A percentile compares a stretch with the other conserved stretches of the same genome.
These are phyloP conservation scores for Camelina hispida DNA, from an alignment of 345 rosid genomes.

Conservation along the genomic window DNA sequence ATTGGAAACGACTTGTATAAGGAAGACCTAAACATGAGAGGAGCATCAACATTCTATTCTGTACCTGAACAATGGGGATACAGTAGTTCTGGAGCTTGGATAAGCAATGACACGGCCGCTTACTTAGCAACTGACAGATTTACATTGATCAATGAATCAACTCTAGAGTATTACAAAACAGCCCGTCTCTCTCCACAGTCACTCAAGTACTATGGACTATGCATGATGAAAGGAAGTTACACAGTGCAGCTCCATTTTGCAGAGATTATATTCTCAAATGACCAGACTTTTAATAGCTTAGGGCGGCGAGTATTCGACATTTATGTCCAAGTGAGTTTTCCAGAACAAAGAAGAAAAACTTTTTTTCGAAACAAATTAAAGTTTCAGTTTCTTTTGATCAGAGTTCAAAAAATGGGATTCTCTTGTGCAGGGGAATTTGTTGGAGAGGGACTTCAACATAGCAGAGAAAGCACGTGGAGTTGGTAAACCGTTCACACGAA, in stretches of 20 bases:
- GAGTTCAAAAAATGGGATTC: background rate
- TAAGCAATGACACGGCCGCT: background rate
- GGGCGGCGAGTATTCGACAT: conserved; percentile 80
- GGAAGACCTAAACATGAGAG: conserved; percentile 52
- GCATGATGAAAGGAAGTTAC: conserved; percentile 64
- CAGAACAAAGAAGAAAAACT: background rate
- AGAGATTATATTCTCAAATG: conserved; percentile 72
- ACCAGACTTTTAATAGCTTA: conserved; percentile 58
- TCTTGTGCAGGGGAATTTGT: conserved; percentile 58
- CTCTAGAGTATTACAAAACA: conserved; percentile 52
- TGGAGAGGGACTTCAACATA: conserved; percentile 65
- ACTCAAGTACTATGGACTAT: conserved; percentile 81
- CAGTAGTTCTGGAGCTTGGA: conserved; percentile 69
- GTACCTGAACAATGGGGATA: conserved; percentile 62
- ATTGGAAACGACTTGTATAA: conserved; percentile 48
- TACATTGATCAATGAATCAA: conserved; percentile 42
- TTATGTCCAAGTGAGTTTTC: conserved; percentile 68
- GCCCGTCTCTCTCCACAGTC: conserved; percentile 80
- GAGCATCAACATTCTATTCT: conserved; percentile 51
- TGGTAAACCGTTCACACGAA: conserved; percentile 46
- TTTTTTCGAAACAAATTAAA: background rate
- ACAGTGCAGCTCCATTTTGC: conserved; percentile 84
- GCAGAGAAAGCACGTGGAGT: conserved; percentile 75
- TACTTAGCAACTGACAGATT: conserved; percentile 45
- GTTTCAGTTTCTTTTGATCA: background rate